A percentile compares a stretch with the other conserved stretches of the same genome.
These are phyloP conservation scores for Phytopythium mirpurense DNA, from an alignment of 352 stramenopile genomes.

Conservation along the genomic window DNA sequence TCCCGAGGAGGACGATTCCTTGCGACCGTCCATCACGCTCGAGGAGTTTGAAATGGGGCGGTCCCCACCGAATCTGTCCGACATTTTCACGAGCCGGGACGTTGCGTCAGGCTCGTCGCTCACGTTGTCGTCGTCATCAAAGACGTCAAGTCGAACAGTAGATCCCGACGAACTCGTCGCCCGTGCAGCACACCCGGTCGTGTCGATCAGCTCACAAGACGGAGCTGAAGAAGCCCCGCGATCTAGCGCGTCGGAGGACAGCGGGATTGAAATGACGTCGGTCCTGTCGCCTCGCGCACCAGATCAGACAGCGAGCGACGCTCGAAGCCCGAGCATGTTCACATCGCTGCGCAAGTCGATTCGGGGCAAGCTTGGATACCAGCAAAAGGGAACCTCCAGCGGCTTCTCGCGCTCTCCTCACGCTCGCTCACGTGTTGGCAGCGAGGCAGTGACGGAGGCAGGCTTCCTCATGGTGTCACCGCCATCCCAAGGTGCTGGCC, in stretches of 20 bases:
- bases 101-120: neutral
- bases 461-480: slow-evolving; percentile 1
- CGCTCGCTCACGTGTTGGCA: neutral
- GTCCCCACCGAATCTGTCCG: slow-evolving; percentile 11
- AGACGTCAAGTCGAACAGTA: neutral
- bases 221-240: slow-evolving; percentile 7
- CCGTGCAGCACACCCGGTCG: slow-evolving; percentile 23
- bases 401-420: slow-evolving; percentile 2
- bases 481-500: neutral
- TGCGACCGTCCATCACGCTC: slow-evolving; percentile 33
- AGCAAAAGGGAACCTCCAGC: slow-evolving; percentile 1
- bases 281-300: slow-evolving; percentile 7
- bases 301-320: slow-evolving; percentile 10
- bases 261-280: slow-evolving; percentile 6
- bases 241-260: slow-evolving; percentile 6
- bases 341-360: slow-evolving; percentile 36
- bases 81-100: neutral
- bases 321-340: slow-evolving; percentile 30
- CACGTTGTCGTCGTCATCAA: slow-evolving; percentile 1
- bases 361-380: slow-evolving; percentile 29
- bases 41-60: slow-evolving; percentile 58
- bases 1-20: slow-evolving; percentile 19
- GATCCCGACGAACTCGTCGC: slow-evolving; percentile 14
- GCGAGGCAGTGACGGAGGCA: neutral
- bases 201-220: neutral